These are phyloP conservation scores for Pilatotrama ljubarskyi DNA, from an alignment of 768 basidiomycete species.

Conservation along the genomic window DNA sequence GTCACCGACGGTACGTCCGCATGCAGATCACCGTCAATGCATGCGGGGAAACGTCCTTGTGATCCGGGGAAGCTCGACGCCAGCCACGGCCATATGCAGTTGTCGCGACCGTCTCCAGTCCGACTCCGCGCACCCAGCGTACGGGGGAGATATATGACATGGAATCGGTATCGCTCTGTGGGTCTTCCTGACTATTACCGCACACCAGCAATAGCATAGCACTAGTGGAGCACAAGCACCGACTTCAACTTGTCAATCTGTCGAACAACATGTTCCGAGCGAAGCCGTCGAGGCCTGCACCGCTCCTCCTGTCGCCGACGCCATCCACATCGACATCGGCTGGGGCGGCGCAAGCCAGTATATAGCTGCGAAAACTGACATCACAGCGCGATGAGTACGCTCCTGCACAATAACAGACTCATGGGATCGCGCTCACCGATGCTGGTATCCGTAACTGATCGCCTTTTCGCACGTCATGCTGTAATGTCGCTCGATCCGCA, in stretches of 20 bases:
- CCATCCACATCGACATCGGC: neutral
- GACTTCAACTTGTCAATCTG: neutral
- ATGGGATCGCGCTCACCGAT: neutral
- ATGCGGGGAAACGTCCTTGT: neutral
- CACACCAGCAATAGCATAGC: too few species aligned
- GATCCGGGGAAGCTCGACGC: neutral
- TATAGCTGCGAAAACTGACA: neutral
- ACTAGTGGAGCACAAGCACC: neutral
- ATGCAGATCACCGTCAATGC: slow-evolving; percentile 1
- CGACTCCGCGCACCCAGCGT: too few species aligned
- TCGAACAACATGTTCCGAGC: too few species aligned
- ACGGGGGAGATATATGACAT: too few species aligned
- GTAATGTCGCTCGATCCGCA: neutral
- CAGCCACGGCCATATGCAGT: neutral
- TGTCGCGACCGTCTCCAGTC: too few species aligned
- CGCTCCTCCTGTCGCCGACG: neutral
- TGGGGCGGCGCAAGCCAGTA: neutral
- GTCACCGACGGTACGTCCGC: neutral
- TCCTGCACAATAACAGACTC: neutral
- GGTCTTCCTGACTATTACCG: too few species aligned
- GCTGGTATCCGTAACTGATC: neutral
- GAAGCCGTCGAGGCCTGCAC: neutral
- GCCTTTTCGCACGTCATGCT: neutral
- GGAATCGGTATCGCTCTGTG: neutral
- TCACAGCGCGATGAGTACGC: neutral